phyloP scores from a whole-genome alignment of 306 rosid species.

The Rosa rugosa region DNA sequence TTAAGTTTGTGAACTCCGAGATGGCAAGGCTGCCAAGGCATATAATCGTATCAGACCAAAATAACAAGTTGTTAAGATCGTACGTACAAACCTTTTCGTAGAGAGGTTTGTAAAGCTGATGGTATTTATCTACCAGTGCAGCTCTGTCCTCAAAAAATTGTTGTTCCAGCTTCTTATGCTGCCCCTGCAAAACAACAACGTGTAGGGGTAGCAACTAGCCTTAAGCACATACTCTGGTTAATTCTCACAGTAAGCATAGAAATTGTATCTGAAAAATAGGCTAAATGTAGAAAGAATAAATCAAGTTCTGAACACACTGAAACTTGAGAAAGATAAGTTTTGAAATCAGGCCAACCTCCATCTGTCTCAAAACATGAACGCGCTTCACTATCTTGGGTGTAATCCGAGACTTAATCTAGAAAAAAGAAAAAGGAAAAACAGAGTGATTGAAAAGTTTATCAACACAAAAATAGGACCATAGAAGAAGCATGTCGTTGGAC shows the following conservation, averaged over 20 bases:
- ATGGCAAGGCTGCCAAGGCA: no score
- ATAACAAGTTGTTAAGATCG: not conserved
- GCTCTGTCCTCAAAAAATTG: conserved; percentile 71
- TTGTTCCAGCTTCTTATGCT: conserved; percentile 59
- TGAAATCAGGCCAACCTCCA: conserved; percentile 47
- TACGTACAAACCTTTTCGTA: conserved; percentile 47
- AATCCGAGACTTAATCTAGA: not conserved
- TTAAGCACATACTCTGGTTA: not conserved
- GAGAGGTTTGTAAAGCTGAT: conserved; percentile 55
- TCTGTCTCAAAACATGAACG: conserved; percentile 64
- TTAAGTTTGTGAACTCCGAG: no score
- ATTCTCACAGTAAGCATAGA: no score
- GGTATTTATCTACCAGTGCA: conserved; percentile 77
- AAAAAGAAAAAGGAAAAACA: no score
- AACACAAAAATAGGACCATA: not conserved
- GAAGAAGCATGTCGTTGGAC: not conserved
- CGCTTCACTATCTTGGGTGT: conserved; percentile 60
- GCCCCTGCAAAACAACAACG: conserved; percentile 35
- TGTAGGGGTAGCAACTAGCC: no score
- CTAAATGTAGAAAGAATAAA: no score
- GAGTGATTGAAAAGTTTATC: not conserved
- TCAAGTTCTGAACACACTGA: no score
- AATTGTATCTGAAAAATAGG: no score
- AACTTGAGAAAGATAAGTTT: not conserved
- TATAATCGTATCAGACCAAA: not conserved